Conservation (phyloP, 2,329 filamentous ascomycete species). For the Teratosphaeria epicoccoides region DNA sequence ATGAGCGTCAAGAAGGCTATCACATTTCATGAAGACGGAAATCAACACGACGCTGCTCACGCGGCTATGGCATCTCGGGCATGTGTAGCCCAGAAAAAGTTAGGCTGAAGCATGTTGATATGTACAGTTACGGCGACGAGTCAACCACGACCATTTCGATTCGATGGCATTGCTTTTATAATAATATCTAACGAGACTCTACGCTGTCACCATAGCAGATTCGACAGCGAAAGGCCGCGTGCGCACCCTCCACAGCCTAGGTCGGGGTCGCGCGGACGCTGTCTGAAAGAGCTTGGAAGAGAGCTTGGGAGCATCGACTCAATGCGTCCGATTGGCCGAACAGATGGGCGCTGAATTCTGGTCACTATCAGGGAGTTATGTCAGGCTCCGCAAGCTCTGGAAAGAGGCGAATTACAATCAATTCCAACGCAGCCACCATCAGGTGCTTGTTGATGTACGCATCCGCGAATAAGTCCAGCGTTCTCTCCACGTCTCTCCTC, state of each 20-base stretch:
- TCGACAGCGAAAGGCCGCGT: too few species aligned
- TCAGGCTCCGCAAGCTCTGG: slow-evolving; percentile 67
- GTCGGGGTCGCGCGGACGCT: too few species aligned
- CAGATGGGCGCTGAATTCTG: background rate
- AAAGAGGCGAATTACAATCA: slow-evolving; percentile 68
- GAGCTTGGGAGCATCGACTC: too few species aligned
- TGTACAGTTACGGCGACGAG: background rate
- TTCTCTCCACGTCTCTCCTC: slow-evolving; percentile 38
- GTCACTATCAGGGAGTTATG: background rate
- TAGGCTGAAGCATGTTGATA: background rate
- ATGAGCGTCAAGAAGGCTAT: background rate
- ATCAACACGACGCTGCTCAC: slow-evolving; percentile 13
- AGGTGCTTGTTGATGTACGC: slow-evolving; percentile 88
- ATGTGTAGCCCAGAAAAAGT: background rate
- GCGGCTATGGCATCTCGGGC: slow-evolving; percentile 8
- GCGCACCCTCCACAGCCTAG: too few species aligned
- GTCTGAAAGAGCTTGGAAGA: background rate
- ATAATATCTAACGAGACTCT: background rate
- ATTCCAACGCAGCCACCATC: slow-evolving; percentile 70
- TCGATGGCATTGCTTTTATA: background rate
- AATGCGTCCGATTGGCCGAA: too few species aligned
- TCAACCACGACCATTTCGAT: background rate
- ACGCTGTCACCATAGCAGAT: background rate
- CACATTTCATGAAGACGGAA: background rate
- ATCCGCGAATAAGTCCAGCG: slow-evolving; percentile 64